phyloP scores from a whole-genome alignment of 2,329 filamentous ascomycete species.

The Ascochyta pisi region DNA sequence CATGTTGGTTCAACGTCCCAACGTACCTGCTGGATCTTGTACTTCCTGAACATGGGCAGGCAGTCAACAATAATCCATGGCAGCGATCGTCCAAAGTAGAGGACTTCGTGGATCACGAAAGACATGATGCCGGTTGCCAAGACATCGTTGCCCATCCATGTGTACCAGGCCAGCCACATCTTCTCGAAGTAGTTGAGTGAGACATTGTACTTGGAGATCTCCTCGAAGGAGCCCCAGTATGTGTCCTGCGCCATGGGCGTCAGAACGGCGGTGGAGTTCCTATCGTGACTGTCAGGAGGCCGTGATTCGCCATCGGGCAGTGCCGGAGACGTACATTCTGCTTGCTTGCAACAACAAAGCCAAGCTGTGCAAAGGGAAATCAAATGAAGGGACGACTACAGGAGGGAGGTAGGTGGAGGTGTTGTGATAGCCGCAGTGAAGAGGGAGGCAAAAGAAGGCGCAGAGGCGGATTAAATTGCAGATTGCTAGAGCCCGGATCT shows the following conservation, averaged over 20 bases:
- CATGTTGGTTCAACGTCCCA: not conserved
- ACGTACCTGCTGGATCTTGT: constrained; percentile 89
- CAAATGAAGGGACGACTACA: constrained; percentile 26
- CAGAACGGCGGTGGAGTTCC: constrained; percentile 47
- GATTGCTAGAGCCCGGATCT: constrained; percentile 34
- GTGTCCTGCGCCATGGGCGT: constrained; percentile 57
- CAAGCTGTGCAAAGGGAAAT: constrained; percentile 1
- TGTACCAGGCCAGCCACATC: constrained; percentile 95
- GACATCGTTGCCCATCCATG: constrained; percentile 97
- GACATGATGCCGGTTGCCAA: constrained; percentile 98
- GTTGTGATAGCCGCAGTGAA: constrained; percentile 24
- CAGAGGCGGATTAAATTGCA: constrained; percentile 41
- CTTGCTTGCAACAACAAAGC: constrained; percentile 20
- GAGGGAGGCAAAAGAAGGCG: constrained; percentile 24
- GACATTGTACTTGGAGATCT: constrained; percentile 76
- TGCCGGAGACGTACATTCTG: constrained; percentile 34
- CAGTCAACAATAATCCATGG: constrained; percentile 93
- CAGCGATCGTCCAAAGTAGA: constrained; percentile 92
- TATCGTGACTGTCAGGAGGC: constrained; percentile 31
- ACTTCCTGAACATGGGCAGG: constrained; percentile 87
- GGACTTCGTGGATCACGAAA: constrained; percentile 89
- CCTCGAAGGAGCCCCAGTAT: constrained; percentile 71
- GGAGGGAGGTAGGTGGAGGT: constrained; percentile 4
- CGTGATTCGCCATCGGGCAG: constrained; percentile 16
- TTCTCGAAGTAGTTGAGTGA: constrained; percentile 86